Evolutionary conservation across 2,329 filamentous ascomycete species (phyloP).

Genomic region (Fusarium subglutinans): DNA sequence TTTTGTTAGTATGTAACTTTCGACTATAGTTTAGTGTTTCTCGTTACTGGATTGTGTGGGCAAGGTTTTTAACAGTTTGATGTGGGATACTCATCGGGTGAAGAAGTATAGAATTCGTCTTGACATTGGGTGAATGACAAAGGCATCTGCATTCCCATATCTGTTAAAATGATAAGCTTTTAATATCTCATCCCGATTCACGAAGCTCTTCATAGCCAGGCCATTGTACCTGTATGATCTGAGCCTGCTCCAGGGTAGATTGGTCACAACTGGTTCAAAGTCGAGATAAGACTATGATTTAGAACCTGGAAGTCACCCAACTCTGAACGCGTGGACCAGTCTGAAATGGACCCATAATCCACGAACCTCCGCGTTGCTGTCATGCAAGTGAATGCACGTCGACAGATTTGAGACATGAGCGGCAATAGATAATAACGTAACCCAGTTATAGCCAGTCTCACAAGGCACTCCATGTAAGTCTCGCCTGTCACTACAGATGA

Average conservation of each 20-base stretch:
- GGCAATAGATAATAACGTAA: background rate
- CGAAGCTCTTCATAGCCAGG: background rate
- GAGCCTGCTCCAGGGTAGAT: background rate
- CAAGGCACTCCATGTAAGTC: slow-evolving; percentile 19
- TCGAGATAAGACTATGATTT: background rate
- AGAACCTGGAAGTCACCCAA: background rate
- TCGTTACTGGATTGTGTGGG: background rate
- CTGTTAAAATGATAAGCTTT: background rate
- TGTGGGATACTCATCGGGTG: background rate
- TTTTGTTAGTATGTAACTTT: background rate
- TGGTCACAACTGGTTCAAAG: background rate
- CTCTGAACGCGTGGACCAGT: background rate
- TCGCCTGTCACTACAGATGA: background rate
- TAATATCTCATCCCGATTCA: background rate
- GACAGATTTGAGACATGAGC: slow-evolving; percentile 7
- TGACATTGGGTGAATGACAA: background rate
- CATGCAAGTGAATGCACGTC: slow-evolving; percentile 11
- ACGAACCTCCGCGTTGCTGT: background rate
- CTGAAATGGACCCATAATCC: slow-evolving; percentile 17
- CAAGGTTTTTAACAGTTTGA: background rate
- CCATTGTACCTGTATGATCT: background rate
- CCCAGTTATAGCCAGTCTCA: slow-evolving; percentile 9
- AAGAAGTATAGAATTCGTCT: background rate
- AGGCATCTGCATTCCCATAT: too few species aligned
- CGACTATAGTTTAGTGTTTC: background rate